Evolutionary conservation across 768 basidiomycete species (phyloP).

Genomic region (Myochromella boudieri): DNA sequence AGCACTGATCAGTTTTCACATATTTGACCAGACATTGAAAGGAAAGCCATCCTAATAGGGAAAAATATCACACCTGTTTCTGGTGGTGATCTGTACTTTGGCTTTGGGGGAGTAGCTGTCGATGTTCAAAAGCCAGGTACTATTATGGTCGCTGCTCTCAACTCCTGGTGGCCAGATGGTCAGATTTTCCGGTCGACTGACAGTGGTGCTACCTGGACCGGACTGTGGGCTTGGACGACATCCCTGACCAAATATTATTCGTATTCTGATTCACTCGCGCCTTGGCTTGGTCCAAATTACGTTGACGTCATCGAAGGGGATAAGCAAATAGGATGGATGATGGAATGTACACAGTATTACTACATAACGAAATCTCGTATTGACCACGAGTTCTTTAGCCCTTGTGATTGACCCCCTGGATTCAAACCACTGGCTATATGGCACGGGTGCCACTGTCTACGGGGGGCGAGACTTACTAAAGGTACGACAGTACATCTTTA

Average conservation of each 20-base stretch:
- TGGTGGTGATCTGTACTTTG: constrained; percentile 58
- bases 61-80: constrained; percentile 63
- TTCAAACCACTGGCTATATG: constrained; percentile 69
- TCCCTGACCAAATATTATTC: constrained; percentile 48
- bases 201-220: constrained; percentile 57
- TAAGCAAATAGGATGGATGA: constrained; percentile 69
- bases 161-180: constrained; percentile 66
- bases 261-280: constrained; percentile 54
- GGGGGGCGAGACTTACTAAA: constrained; percentile 55
- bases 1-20: constrained; percentile 3
- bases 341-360: constrained; percentile 44
- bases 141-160: constrained; percentile 67
- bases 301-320: constrained; percentile 43
- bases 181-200: constrained; percentile 63
- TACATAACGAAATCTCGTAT: not conserved
- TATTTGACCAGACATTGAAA: not conserved
- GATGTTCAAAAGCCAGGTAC: constrained; percentile 62
- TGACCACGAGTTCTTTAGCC: constrained; percentile 26
- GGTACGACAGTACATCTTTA: constrained; percentile 17
- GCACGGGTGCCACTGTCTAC: constrained; percentile 66
- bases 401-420: constrained; percentile 65
- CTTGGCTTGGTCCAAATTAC: constrained; percentile 56
- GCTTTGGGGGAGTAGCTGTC: constrained; percentile 62
- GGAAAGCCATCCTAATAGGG: constrained; percentile 30
- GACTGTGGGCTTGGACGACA: constrained; percentile 62